Percentiles rank a stretch among this genome's conserved stretches.
phyloP scores from a whole-genome alignment of 495 filamentous ascomycete species.

The Neurospora intermedia region DNA sequence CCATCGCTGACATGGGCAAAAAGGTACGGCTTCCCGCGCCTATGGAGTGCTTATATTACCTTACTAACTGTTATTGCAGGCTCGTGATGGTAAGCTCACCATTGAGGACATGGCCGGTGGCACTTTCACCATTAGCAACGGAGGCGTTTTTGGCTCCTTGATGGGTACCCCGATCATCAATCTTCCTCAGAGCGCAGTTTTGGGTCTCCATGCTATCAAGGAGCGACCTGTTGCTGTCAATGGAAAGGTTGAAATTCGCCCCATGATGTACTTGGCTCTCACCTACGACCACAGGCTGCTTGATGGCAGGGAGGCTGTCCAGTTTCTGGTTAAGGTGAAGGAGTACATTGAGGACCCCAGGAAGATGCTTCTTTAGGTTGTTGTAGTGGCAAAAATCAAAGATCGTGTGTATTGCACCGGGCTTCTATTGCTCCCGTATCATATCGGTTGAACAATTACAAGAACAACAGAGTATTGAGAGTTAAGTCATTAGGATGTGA shows the following conservation, averaged over 20 bases:
- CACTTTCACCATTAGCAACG: slow-evolving; percentile 98
- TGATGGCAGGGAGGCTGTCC: slow-evolving; percentile 91
- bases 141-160: slow-evolving; percentile 55
- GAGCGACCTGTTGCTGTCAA: slow-evolving; percentile 83
- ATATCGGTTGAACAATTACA: background rate
- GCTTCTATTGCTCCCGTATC: background rate
- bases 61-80: slow-evolving; percentile 39
- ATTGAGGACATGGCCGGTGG: slow-evolving; percentile 99
- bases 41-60: background rate
- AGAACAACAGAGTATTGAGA: background rate
- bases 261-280: slow-evolving; percentile 98
- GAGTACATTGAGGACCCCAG: slow-evolving; percentile 96
- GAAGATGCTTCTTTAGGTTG: slow-evolving; percentile 63
- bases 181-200: slow-evolving; percentile 85
- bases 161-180: slow-evolving; percentile 99
- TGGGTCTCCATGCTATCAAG: slow-evolving; percentile 97
- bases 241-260: slow-evolving; percentile 85
- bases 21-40: slow-evolving; percentile 48
- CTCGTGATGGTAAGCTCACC: slow-evolving; percentile 90
- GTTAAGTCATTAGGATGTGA: background rate
- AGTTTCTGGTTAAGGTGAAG: slow-evolving; percentile 96
- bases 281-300: slow-evolving; percentile 95
- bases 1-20: slow-evolving; percentile 89
- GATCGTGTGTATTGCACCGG: background rate
- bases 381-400: background rate